Conservation (phyloP, 2,329 filamentous ascomycete genomes). For the Aspergillus sp. region DNA sequence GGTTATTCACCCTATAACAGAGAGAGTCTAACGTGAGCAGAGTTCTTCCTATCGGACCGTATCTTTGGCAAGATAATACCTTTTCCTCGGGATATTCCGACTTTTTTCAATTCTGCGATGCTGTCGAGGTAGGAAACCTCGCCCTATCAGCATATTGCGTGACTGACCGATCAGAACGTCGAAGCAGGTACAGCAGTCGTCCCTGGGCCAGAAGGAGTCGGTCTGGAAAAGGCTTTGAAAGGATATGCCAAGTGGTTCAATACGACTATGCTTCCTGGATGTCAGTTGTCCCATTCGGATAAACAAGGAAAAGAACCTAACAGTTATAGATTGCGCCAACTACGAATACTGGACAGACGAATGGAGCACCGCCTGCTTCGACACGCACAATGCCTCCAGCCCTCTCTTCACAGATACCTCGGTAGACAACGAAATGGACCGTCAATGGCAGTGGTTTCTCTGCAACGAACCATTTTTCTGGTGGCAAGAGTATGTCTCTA, state of each 20-base stretch:
- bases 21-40: conserved; percentile 15
- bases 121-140: conserved; percentile 39
- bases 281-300: too few species aligned
- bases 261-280: conserved; percentile 38
- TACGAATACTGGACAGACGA: conserved; percentile 16
- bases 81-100: conserved; percentile 47
- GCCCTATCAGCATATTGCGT: background rate
- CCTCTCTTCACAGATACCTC: conserved; percentile 48
- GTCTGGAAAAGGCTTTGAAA: conserved; percentile 48
- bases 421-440: conserved; percentile 39
- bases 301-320: too few species aligned
- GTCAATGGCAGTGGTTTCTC: conserved; percentile 58
- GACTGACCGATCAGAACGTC: conserved; percentile 24
- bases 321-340: conserved; percentile 37
- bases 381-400: conserved; percentile 49
- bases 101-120: conserved; percentile 48
- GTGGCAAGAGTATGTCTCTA: conserved; percentile 48
- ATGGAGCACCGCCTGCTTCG: conserved; percentile 46
- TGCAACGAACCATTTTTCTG: conserved; percentile 61
- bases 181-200: conserved; percentile 19
- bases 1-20: background rate
- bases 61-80: conserved; percentile 53
- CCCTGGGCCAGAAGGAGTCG: conserved; percentile 45
- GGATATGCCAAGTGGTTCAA: conserved; percentile 54
- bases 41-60: conserved; percentile 53